Evolutionary conservation across 1,284 basidiomycete genomes (phyloP).

Genomic region (Marasmius tenuissimus): DNA sequence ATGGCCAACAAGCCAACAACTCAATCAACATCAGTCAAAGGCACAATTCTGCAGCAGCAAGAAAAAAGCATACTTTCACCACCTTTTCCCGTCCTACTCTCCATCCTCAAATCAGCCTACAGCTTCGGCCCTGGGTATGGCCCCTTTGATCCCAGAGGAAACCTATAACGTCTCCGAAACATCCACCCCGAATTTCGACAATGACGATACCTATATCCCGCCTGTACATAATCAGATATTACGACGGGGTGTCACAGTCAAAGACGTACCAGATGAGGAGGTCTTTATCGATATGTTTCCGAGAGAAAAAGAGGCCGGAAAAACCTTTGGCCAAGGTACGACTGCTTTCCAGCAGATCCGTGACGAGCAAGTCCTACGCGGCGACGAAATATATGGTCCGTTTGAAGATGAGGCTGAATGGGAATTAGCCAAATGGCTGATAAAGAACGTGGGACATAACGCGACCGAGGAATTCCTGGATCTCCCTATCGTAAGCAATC

Average conservation of each 20-base stretch:
- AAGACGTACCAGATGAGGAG: not conserved
- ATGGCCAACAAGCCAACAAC: not conserved
- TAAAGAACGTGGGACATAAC: conserved; percentile 1
- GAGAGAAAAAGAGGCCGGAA: not conserved
- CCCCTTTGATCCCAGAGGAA: too few relatives aligned
- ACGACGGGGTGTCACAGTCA: not conserved
- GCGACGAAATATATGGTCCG: not conserved
- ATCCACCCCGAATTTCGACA: too few relatives aligned
- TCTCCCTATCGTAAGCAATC: not conserved
- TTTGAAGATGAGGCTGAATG: not conserved
- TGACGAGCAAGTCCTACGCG: not conserved
- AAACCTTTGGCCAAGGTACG: not conserved
- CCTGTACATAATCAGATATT: not conserved
- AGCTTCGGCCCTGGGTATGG: too few relatives aligned
- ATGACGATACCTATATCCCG: not conserved
- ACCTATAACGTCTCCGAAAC: too few relatives aligned
- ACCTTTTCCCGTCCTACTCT: too few relatives aligned
- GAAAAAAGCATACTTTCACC: not conserved
- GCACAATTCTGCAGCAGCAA: too few relatives aligned
- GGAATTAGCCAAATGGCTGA: not conserved
- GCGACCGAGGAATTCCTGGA: conserved; percentile 7
- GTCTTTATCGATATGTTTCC: not conserved
- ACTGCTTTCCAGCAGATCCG: not conserved
- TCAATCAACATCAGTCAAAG: not conserved
- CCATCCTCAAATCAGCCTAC: too few relatives aligned